Conservation (phyloP, 2,329 filamentous ascomycete genomes). For the Diaporthe sp. region DNA sequence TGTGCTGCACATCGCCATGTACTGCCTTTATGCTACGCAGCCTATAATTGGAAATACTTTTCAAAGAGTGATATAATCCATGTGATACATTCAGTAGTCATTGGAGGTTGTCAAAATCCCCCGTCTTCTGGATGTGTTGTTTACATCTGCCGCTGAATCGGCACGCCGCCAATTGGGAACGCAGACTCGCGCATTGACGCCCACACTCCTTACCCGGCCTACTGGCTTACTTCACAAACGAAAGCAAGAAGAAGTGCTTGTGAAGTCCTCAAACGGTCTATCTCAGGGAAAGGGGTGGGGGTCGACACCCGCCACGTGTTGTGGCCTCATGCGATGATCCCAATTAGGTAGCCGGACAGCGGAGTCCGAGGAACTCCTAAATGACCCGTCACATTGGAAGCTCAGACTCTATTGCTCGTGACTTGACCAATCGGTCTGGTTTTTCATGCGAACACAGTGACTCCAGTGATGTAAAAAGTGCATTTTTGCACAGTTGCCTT, state of each 20-base stretch:
- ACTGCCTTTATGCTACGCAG: not conserved
- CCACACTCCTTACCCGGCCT: not conserved
- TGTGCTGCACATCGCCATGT: not conserved
- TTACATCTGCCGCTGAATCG: not conserved
- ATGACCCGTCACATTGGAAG: not conserved
- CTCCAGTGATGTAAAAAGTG: not conserved
- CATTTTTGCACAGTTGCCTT: not conserved
- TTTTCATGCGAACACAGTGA: not conserved
- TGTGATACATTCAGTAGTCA: not conserved
- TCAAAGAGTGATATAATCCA: not conserved
- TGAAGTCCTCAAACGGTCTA: not conserved
- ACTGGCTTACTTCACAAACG: not conserved
- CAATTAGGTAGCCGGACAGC: conserved; percentile 9
- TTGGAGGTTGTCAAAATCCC: accelerated
- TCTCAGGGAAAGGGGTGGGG: not conserved
- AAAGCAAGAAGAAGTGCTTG: not conserved
- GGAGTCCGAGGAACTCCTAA: not conserved
- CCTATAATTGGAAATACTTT: not conserved
- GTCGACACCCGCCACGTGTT: not conserved
- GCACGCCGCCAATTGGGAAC: not conserved
- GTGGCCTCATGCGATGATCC: conserved; percentile 11
- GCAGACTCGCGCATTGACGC: not conserved
- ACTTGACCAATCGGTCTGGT: not conserved
- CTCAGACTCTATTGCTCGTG: not conserved
- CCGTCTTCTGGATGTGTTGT: not conserved